Evolutionary conservation across 352 stramenopile genomes (phyloP), one percentile per base, ranked within the genome.

Genomic region (Aphanomyces invadans): DNA sequence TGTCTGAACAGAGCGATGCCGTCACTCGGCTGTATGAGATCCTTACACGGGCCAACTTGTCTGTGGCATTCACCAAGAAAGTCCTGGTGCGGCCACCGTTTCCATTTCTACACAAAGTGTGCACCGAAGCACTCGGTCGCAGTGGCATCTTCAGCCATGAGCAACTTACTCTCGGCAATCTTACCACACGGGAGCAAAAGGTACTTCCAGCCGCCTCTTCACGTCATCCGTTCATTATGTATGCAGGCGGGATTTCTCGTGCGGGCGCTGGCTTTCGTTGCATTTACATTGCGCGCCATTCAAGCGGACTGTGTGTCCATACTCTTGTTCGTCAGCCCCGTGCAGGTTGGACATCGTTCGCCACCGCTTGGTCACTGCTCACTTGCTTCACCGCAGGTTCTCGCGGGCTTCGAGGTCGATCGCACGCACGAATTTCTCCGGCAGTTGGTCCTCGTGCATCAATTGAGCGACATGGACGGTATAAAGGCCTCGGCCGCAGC

Each of bases 41-140:
- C 21, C 29, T 57, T 9, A 57, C 49, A 28, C 5, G 23, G n/a
- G 49, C 49, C 9, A 21, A 21, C 4, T 38, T 57, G 5, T 21
- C 49, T 19, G n/a, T 67, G 15, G 23, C 78, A 3, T 72, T 94
- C 57, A 90, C 64, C 23, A 77, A 75, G 19, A 87, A 86, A 63
- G 81, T 92, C 25, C 71, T 94, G 3, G 49, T 70, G 12, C 78
- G 85, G 9, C 85, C 85, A 19, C 85, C 85, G 15, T 94, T 94
- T 62, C 89, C 83, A 2, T 92, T 94, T 38, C 63, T 94, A 3
- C 83, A 94, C 70, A 91, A 90, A 62, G 67, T 94, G 1, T 73
- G 91, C 4, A 69, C 90, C 7, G 81, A 90, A 55, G 88, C 78
- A 9, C 66, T 94, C 4, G 73, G 69, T 0, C 71, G 74, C 11